Base-by-base conservation (phyloP, 2,329 filamentous ascomycete genomes). In the Shiraia sp. region DNA sequence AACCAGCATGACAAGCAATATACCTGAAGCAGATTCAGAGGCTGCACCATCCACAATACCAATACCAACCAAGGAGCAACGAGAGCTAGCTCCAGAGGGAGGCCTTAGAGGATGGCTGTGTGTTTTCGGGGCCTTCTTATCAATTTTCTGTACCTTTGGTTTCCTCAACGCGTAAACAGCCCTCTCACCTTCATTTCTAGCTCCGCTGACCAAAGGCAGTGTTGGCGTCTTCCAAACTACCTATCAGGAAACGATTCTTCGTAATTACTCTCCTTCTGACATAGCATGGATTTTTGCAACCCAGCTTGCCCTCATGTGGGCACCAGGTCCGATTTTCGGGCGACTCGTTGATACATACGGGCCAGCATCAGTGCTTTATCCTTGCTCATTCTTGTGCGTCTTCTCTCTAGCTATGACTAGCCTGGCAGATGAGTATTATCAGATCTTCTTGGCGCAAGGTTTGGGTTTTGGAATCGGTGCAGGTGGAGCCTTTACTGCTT, bases 321-420 rank as follows among this genome's bases (percentile, higher is more conserved):
- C 57, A 5, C 25, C 75, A 49, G 81, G 82, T 0, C 79, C 80
- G 0, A 47, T 86, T 10, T 74, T 81, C 17, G 83, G 83, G 2
- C 78, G 76, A 16, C 25, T 83, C 0, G 84, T 78, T 47, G 84
- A 87, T 53, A 76, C 68, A 29, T 80, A 79, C 39, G 84, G 84
- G 0, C 79, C 82, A 0, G 72, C 77, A 13, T 73, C 66, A 26
- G 66, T 86, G 0, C 57, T 82, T 2, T 36, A 78, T 2, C 50
- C 51, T 6, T 79, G 79, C 15, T 73, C 70, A 0, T 53, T 81
- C 24, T 47, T 80, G 6, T 75, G 80, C 38, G 74, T 83, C 6
- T 77, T 83, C 40, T 75, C 78, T 2, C 53, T 84, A 6, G 81
- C 83, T 76, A 81, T 83, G 79, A 70, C 77, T 1, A 77, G 72